Evolutionary conservation across 164 flowering plant genomes (phyloP).

Genomic region (Umbellularia californica): DNA sequence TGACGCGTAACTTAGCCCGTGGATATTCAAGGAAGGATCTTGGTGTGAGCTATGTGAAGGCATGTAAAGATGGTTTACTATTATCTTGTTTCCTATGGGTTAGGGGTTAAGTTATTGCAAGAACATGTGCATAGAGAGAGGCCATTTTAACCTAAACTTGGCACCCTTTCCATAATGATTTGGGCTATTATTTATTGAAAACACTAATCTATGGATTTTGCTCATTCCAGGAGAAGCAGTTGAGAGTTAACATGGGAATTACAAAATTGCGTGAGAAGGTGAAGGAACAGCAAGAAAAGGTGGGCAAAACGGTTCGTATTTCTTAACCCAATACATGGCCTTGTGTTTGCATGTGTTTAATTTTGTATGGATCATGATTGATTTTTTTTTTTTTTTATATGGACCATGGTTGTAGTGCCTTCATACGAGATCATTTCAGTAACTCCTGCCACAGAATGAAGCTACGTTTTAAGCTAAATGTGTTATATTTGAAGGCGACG

Average conservation of each 20-base stretch:
- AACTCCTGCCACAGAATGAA: background rate
- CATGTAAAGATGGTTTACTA: conserved; percentile 11
- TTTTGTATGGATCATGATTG: background rate
- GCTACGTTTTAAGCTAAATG: no score
- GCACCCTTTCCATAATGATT: background rate
- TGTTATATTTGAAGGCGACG: no score
- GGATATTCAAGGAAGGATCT: conserved; percentile 95
- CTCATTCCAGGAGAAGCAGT: conserved; percentile 68
- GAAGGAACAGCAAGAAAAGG: conserved; percentile 92
- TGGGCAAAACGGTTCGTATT: conserved; percentile 27
- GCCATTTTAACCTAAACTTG: background rate
- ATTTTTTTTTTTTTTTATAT: no score
- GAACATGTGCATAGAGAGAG: background rate
- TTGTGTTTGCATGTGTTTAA: no score
- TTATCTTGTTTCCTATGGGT: background rate
- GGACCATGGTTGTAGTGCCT: background rate
- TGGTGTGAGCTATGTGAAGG: conserved; percentile 95
- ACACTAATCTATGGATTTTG: conserved; percentile 11
- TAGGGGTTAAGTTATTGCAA: background rate
- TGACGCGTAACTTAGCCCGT: conserved; percentile 89
- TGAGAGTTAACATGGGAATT: conserved; percentile 84
- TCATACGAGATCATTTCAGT: background rate
- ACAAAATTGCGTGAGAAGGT: conserved; percentile 86
- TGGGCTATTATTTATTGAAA: background rate
- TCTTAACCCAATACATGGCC: background rate